Percentiles rank a stretch among this genome's conserved stretches.
Evolutionary conservation across 352 stramenopile species (phyloP).

Genomic region (Phytophthora syringae): DNA sequence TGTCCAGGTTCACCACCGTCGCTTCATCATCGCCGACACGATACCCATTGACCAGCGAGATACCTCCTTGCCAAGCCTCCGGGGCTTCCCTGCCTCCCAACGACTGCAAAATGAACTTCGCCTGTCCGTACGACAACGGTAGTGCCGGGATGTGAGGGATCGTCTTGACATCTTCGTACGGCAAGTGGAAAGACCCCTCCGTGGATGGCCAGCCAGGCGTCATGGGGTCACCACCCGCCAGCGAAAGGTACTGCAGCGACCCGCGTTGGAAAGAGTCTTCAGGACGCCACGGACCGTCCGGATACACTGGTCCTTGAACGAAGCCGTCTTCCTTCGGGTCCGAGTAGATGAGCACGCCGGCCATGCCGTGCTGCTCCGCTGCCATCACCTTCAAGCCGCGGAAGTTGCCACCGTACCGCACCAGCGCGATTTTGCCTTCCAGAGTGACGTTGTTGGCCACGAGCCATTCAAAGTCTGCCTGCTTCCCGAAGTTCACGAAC

Average conservation of each 20-base stretch:
- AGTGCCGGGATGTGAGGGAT: slow-evolving; percentile 56
- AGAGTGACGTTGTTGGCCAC: slow-evolving; percentile 54
- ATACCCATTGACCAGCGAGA: slow-evolving; percentile 63
- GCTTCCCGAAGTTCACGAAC: slow-evolving; percentile 53
- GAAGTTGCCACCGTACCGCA: slow-evolving; percentile 65
- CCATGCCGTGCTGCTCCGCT: slow-evolving; percentile 54
- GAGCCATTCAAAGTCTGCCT: slow-evolving; percentile 70
- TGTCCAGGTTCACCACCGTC: slow-evolving; percentile 46
- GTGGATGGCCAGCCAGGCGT: slow-evolving; percentile 43
- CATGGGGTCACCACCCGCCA: slow-evolving; percentile 66
- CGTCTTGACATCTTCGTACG: slow-evolving; percentile 41
- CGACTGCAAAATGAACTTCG: slow-evolving; percentile 56
- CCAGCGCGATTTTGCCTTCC: slow-evolving; percentile 64
- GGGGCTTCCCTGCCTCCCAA: slow-evolving; percentile 57
- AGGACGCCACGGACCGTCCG: too few relatives aligned
- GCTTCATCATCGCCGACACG: slow-evolving; percentile 58
- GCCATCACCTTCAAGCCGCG: slow-evolving; percentile 70
- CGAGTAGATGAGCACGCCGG: slow-evolving; percentile 74
- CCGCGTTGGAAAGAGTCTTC: slow-evolving; percentile 72
- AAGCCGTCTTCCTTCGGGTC: slow-evolving; percentile 81
- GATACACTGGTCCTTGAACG: slow-evolving; percentile 56
- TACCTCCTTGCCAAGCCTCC: slow-evolving; percentile 52
- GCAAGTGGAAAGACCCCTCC: slow-evolving; percentile 33
- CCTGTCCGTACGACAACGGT: slow-evolving; percentile 63
- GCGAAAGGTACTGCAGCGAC: slow-evolving; percentile 65